Percentiles rank a stretch among this genome's conserved stretches.
phyloP scores from a whole-genome alignment of 1,139 yeast genomes.

The Kluyveromyces sp. region DNA sequence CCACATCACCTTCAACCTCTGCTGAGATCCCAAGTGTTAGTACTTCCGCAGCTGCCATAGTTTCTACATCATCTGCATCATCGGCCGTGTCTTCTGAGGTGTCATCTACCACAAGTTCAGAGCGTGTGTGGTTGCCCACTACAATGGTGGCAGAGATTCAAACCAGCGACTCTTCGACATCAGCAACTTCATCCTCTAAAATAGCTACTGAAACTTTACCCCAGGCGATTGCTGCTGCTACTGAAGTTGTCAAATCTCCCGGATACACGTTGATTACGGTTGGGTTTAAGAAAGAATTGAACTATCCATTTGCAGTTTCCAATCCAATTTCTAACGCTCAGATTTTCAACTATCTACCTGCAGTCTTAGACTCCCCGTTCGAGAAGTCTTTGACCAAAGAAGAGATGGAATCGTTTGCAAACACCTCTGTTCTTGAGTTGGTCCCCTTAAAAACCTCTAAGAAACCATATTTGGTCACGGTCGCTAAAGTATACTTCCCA shows the following conservation, averaged over 20 bases:
- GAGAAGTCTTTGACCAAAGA: slow-evolving; percentile 11
- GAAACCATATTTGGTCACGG: slow-evolving; percentile 55
- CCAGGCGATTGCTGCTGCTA: slow-evolving; percentile 51
- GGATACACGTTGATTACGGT: slow-evolving; percentile 52
- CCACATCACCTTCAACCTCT: not conserved
- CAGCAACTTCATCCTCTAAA: slow-evolving; percentile 33
- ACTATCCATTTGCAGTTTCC: slow-evolving; percentile 64
- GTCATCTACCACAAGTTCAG: slow-evolving; percentile 11
- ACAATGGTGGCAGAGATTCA: slow-evolving; percentile 25
- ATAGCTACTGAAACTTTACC: slow-evolving; percentile 53
- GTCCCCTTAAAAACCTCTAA: slow-evolving; percentile 53
- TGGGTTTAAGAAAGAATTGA: slow-evolving; percentile 64
- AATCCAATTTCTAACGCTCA: slow-evolving; percentile 68
- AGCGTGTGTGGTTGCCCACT: slow-evolving; percentile 32
- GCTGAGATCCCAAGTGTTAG: not conserved
- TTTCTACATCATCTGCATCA: slow-evolving; percentile 6
- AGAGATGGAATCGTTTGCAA: slow-evolving; percentile 24
- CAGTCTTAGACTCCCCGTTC: slow-evolving; percentile 49
- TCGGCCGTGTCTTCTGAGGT: slow-evolving; percentile 13
- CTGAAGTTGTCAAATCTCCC: slow-evolving; percentile 24
- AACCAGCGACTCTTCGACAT: slow-evolving; percentile 27
- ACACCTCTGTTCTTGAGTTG: slow-evolving; percentile 51
- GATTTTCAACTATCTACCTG: slow-evolving; percentile 64
- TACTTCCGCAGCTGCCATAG: slow-evolving; percentile 9
- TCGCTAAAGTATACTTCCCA: slow-evolving; percentile 73